Evolutionary conservation across 352 stramenopile genomes (phyloP).

Genomic region (Globisporangium lucens): DNA sequence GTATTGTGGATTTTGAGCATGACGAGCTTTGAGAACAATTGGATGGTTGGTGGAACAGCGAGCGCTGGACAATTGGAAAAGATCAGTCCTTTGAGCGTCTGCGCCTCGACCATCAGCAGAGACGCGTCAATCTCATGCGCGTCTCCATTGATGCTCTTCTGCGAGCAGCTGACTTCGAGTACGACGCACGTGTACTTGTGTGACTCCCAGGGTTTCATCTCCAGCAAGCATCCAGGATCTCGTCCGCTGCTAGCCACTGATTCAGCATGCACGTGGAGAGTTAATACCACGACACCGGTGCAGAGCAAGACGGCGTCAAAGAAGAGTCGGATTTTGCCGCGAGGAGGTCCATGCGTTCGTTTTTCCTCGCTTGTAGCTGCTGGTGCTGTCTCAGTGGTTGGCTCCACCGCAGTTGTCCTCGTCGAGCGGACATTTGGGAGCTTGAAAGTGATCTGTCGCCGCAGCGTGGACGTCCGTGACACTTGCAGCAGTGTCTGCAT

Average conservation of each 20-base stretch:
- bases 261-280: conserved; percentile 2
- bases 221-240: conserved; percentile 7
- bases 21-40: neutral
- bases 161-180: conserved; percentile 14
- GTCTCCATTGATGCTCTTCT: neutral
- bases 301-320: conserved; percentile 8
- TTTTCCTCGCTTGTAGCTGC: neutral
- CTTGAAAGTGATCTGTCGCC: conserved; percentile 10
- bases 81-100: conserved; percentile 5
- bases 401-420: neutral
- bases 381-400: neutral
- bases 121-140: neutral
- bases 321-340: conserved; percentile 10
- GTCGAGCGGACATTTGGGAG: neutral
- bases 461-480: neutral
- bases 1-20: conserved; percentile 16
- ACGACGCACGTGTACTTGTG: conserved; percentile 7
- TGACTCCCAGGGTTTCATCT: conserved; percentile 8
- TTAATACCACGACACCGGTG: conserved; percentile 6
- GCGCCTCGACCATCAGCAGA: conserved; percentile 1
- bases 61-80: conserved; percentile 12
- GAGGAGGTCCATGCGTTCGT: neutral
- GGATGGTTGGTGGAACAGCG: conserved; percentile 1
- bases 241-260: neutral
- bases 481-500: conserved; percentile 17